phyloP scores from a whole-genome alignment of 805 yeast species.

The Suhomyces sp. region DNA sequence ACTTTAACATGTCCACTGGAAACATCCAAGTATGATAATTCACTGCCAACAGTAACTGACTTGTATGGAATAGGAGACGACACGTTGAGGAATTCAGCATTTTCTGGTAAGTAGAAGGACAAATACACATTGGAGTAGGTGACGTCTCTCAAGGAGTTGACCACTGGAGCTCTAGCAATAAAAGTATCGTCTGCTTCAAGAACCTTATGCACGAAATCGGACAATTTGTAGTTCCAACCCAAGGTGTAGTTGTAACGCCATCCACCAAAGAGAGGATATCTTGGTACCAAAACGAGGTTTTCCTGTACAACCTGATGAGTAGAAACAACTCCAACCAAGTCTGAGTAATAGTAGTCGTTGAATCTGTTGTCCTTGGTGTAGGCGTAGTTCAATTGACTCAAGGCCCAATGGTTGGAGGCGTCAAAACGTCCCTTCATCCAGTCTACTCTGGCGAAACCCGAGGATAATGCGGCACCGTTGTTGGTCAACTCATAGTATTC shows the following conservation, averaged over 20 bases:
- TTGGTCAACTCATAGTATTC: conserved; percentile 84
- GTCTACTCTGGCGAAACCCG: conserved; percentile 79
- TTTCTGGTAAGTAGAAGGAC: conserved; percentile 81
- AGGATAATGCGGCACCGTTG: conserved; percentile 63
- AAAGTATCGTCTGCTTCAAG: conserved; percentile 46
- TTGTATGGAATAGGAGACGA: conserved; percentile 53
- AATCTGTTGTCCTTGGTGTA: conserved; percentile 40
- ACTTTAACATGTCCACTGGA: conserved; percentile 76
- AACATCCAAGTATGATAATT: conserved; percentile 69
- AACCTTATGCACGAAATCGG: conserved; percentile 48
- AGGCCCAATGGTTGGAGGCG: conserved; percentile 51
- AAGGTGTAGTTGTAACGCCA: conserved; percentile 95
- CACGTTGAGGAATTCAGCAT: conserved; percentile 60
- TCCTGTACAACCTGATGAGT: conserved; percentile 54
- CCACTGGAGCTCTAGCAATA: conserved; percentile 64
- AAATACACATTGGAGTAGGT: conserved; percentile 62
- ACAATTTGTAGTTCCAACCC: conserved; percentile 79
- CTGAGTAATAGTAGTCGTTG: conserved; percentile 73
- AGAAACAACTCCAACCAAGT: conserved; percentile 90
- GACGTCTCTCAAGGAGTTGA: conserved; percentile 71
- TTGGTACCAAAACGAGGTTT: conserved; percentile 65
- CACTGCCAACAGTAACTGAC: conserved; percentile 29
- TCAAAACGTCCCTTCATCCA: conserved; percentile 62
- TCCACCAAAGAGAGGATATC: conserved; percentile 94
- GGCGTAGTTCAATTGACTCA: conserved; percentile 59